These are phyloP conservation scores for Aspergillus pseudonomiae DNA, from an alignment of 2,329 filamentous ascomycete species.

Conservation along the genomic window DNA sequence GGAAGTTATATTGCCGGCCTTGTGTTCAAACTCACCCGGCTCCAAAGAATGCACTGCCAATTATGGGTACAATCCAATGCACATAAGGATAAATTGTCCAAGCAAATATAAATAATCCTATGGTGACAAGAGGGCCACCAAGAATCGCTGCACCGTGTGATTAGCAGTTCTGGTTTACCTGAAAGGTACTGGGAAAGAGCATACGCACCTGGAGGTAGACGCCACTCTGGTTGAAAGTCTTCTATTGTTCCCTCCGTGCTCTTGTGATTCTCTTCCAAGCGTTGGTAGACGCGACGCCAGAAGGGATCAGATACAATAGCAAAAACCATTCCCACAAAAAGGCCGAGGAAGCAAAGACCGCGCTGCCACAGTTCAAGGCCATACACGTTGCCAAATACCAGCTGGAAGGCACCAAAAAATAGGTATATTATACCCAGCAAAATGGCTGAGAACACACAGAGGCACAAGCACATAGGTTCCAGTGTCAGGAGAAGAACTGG, in stretches of 20 bases:
- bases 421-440: constrained; percentile 87
- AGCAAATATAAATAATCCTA: constrained; percentile 84
- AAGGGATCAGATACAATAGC: constrained; percentile 50
- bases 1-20: not conserved
- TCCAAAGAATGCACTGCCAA: constrained; percentile 72
- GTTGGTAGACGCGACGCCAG: constrained; percentile 50
- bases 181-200: not conserved
- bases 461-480: constrained; percentile 82
- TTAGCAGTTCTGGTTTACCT: constrained; percentile 9
- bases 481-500: constrained; percentile 78
- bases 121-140: constrained; percentile 76
- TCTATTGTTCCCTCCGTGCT: constrained; percentile 35
- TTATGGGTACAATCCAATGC: constrained; percentile 76
- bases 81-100: constrained; percentile 77
- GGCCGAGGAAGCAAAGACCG: constrained; percentile 73
- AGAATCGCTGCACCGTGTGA: constrained; percentile 53
- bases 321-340: constrained; percentile 52
- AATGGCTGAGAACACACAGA: constrained; percentile 81
- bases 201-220: constrained; percentile 67
- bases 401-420: constrained; percentile 84
- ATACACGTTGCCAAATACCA: constrained; percentile 76
- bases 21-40: constrained; percentile 59
- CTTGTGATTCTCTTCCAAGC: constrained; percentile 44
- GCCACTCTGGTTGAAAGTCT: constrained; percentile 80
- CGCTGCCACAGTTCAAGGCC: constrained; percentile 77